Evolutionary conservation across 495 filamentous ascomycete species (phyloP).

Genomic region (Penicillium flavigenum): DNA sequence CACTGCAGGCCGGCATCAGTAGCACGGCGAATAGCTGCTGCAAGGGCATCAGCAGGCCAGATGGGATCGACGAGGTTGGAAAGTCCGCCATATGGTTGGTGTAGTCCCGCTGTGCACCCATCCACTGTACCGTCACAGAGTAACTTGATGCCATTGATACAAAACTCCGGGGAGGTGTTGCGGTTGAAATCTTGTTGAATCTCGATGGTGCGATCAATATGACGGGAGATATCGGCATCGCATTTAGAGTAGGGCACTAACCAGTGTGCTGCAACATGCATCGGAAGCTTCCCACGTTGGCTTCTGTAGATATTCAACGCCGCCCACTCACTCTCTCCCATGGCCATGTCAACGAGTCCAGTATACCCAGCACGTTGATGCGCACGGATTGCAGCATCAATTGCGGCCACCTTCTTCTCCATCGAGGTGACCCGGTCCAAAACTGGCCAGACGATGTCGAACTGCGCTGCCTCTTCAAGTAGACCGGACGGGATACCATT

Average conservation of each 20-base stretch:
- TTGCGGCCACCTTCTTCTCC: conserved; percentile 48
- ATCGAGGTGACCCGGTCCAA: conserved; percentile 50
- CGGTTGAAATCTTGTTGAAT: conserved; percentile 44
- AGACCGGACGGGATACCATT: conserved; percentile 52
- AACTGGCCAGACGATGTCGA: conserved; percentile 61
- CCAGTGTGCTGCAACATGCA: conserved; percentile 59
- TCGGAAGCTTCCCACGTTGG: conserved; percentile 31
- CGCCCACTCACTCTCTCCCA: conserved; percentile 57
- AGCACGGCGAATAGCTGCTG: conserved; percentile 12
- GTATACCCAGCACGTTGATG: conserved; percentile 32
- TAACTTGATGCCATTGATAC: conserved; percentile 58
- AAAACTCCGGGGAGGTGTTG: conserved; percentile 44
- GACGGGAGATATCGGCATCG: conserved; percentile 40
- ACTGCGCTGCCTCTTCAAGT: conserved; percentile 55
- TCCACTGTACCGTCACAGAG: conserved; percentile 61
- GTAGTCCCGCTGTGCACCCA: conserved; percentile 56
- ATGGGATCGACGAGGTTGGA: conserved; percentile 9
- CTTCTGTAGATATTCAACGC: conserved; percentile 44
- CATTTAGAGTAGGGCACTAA: conserved; percentile 48
- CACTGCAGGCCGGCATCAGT: conserved; percentile 52
- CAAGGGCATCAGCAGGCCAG: conserved; percentile 6
- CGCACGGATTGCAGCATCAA: conserved; percentile 25
- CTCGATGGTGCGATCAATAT: conserved; percentile 55
- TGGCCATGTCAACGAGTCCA: conserved; percentile 60
- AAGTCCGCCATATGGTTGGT: conserved; percentile 49